Evolutionary conservation across 179 eudicot species (phyloP), one percentile per base, ranked within the genome.

Genomic region (Pouteria campechiana): DNA sequence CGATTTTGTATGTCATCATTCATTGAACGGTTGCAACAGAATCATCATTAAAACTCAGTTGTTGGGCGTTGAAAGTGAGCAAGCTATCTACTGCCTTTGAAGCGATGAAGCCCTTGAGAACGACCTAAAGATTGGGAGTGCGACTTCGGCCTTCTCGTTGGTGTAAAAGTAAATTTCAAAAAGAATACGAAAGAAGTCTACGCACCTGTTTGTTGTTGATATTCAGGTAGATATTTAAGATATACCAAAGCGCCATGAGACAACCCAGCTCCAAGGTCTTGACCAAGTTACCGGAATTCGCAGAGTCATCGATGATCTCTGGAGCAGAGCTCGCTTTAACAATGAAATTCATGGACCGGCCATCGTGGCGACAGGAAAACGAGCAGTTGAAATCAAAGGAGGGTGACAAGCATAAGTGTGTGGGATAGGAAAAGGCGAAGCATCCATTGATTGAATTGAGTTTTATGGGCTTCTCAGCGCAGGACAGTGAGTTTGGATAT

Each of bases 131-230:
- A n/a, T n/a, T n/a, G n/a, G n/a, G n/a, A n/a, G n/a, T n/a, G n/a
- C n/a, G n/a, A n/a, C n/a, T n/a, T n/a, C n/a, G n/a, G n/a, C n/a
- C n/a, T n/a, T n/a, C n/a, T n/a, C n/a, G n/a, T n/a, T n/a, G n/a
- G n/a, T n/a, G n/a, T n/a, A n/a, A n/a, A n/a, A n/a, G n/a, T n/a
- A n/a, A n/a, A n/a, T n/a, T n/a, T n/a, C n/a, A n/a, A n/a, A n/a
- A n/a, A n/a, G n/a, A n/a, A n/a, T n/a, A n/a, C n/a, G n/a, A n/a
- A n/a, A n/a, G n/a, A n/a, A n/a, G n/a, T n/a, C n/a, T n/a, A n/a
- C n/a, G n/a, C 41, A 61, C 67, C 75, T 65, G 72, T 38, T 70
- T 70, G 52, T 70, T 70, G 58, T 14, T 64, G 48, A 70, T 65
- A 54, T 70, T 70, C 68, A 50, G 65, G 61, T 44, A 70, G 33